Evolutionary conservation across 805 yeast genomes (phyloP), one percentile per base, ranked within the genome.

Genomic region (Millerozyma acaciae): DNA sequence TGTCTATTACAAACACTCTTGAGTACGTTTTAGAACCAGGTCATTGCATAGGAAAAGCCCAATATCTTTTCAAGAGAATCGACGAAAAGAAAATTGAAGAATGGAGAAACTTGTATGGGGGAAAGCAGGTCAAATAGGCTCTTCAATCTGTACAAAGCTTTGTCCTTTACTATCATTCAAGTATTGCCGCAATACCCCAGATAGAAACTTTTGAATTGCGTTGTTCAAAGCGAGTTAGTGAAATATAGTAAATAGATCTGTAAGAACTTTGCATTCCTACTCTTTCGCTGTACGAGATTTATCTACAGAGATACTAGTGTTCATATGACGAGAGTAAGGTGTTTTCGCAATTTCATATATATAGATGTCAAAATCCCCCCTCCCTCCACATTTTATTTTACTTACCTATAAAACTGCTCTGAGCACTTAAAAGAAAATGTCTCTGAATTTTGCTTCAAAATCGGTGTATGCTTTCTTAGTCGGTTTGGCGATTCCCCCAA

Each of bases 81-180:
- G 97, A 90, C 45, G 95, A 85, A 52, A 79, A 79, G 65, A 82
- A 84, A 70, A 72, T 89, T 42, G 93, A 77, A 7, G 83, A 77
- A 51, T 87, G 97, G 95, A 82, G 95, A 68, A 62, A 67, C 34
- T 73, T 75, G 59, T 93, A 83, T 53, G 95, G 97, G 39, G 97
- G 97, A 28, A 70, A 77, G 47, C 81, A 82, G 53, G 60, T 50
- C 30, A 45, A 44, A 39, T 36, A 34, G 29, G 33, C 14, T 22
- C 10, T 32, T 12, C n/a, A n/a, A n/a, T n/a, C n/a, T n/a, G n/a
- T n/a, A n/a, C n/a, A n/a, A n/a, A n/a, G n/a, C n/a, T n/a, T n/a
- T n/a, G n/a, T n/a, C n/a, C n/a, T n/a, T n/a, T n/a, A n/a, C n/a
- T n/a, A n/a, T n/a, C n/a, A n/a, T n/a, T n/a, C n/a, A n/a, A n/a